Base-by-base conservation (phyloP, 305 asterid genomes). In the Salvia sclarea region DNA sequence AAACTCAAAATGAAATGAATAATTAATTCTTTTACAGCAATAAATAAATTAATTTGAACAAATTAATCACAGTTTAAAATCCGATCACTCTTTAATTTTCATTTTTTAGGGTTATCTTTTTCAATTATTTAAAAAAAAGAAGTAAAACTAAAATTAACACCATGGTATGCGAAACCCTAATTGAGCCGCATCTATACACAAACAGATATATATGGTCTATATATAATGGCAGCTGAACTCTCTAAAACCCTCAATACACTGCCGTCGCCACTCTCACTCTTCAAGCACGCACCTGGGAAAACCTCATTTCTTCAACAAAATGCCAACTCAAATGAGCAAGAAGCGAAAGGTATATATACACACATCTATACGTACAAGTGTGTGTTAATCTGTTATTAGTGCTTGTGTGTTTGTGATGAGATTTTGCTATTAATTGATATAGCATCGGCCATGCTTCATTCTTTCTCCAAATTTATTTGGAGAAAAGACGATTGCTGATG, bases 281-380 rank as follows among this genome's bases (percentile, higher is more conserved):
- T 41, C 30, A 12, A 17, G 8, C 16, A 1, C 35, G 6, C 41
- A 0, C 44, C 5, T 37, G 3, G 3, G 5, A 62, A 18, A 14
- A 1, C 4, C 54, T 16, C 45, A 57, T 31, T 33, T 31, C 55
- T 66, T 38, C 28, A 2, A 21, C 4, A 40, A 70, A 12, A 79
- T 79, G 83, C 78, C 83, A 6, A 64, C 83, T 59, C 80, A 75
- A 61, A 78, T 78, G 79, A 78, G 82, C 82, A 78, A 74, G 55
- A 78, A 70, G 8, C 76, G 76, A 18, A 74, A 78, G 77, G 82
- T 78, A 11, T 35, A 12, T 53, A 17, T 16, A 5, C 21, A 0
- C 5, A 20, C 2, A 0, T 53, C n/a, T n/a, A 3, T 2, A 4
- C 14, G 7, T 12, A 13, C 8, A 2, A 1, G 8, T 30, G 45